Conservation (phyloP, 2,329 filamentous ascomycete species). For the Diaporthe aspalathi region DNA sequence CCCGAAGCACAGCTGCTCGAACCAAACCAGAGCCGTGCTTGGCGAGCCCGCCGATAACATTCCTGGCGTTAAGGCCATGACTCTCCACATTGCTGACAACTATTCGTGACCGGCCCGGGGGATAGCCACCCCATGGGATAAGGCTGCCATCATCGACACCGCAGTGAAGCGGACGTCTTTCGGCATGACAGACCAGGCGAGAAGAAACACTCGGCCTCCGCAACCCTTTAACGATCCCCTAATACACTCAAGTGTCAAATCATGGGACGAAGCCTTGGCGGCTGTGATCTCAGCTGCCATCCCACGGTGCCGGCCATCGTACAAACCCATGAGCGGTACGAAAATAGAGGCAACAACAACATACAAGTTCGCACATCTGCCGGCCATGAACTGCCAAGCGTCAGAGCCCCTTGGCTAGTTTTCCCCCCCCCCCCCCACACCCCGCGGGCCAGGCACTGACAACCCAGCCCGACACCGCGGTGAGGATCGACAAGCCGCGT, state of each 20-base stretch:
- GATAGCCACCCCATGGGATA: too few relatives aligned
- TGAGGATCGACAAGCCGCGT: neutral
- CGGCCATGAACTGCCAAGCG: neutral
- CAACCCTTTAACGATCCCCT: too few relatives aligned
- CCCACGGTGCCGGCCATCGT: neutral
- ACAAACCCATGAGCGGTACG: neutral
- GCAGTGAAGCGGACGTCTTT: too few relatives aligned
- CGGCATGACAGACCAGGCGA: neutral
- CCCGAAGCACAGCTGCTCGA: neutral
- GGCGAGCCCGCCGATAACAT: neutral
- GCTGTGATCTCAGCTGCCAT: neutral
- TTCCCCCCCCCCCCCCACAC: too few relatives aligned
- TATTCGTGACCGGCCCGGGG: too few relatives aligned
- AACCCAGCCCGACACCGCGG: neutral
- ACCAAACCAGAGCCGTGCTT: too few relatives aligned
- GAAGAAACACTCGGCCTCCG: neutral
- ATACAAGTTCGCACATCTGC: neutral
- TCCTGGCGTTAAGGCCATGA: too few relatives aligned
- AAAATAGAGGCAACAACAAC: too few relatives aligned
- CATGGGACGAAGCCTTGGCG: neutral
- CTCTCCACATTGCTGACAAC: too few relatives aligned
- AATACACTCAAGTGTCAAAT: too few relatives aligned
- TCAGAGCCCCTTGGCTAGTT: neutral
- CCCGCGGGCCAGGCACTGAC: neutral
- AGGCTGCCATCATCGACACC: neutral